Percentiles rank a stretch among this genome's conserved stretches.
These are phyloP conservation scores for Botrytis sinoallii DNA, from an alignment of 2,329 filamentous ascomycete genomes.

Conservation along the genomic window DNA sequence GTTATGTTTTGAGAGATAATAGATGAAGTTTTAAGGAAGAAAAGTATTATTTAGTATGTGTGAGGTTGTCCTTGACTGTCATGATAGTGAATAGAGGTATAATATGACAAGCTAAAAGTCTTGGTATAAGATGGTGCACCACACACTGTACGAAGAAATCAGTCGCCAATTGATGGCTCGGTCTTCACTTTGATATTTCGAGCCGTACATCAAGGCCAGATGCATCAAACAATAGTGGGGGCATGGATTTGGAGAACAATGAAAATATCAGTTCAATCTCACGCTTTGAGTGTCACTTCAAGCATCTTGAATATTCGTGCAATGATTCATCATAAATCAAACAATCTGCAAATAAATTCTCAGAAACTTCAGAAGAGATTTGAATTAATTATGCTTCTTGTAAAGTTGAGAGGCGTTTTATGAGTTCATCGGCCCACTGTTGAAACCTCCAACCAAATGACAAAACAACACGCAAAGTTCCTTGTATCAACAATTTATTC, in stretches of 20 bases:
- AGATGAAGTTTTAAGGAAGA: background rate
- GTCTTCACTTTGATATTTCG: background rate
- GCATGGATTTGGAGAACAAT: background rate
- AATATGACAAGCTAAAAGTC: background rate
- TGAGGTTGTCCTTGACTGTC: background rate
- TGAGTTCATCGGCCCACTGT: background rate
- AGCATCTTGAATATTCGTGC: background rate
- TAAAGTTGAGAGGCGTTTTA: background rate
- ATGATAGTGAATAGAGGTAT: background rate
- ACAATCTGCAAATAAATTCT: background rate
- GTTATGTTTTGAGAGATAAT: fast-evolving
- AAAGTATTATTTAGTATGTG: background rate
- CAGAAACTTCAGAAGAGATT: background rate
- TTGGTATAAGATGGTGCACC: background rate
- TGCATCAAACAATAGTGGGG: background rate
- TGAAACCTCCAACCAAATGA: background rate
- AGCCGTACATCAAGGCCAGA: background rate
- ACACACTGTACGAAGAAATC: background rate
- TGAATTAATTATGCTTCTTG: background rate
- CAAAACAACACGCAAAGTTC: background rate
- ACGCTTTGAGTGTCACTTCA: background rate
- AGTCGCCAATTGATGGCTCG: background rate
- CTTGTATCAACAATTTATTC: background rate
- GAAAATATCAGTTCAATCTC: background rate
- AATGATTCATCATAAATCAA: background rate